Evolutionary conservation across 2,329 filamentous ascomycete species (phyloP).

Genomic region (Phyllosticta paracitricarpa): DNA sequence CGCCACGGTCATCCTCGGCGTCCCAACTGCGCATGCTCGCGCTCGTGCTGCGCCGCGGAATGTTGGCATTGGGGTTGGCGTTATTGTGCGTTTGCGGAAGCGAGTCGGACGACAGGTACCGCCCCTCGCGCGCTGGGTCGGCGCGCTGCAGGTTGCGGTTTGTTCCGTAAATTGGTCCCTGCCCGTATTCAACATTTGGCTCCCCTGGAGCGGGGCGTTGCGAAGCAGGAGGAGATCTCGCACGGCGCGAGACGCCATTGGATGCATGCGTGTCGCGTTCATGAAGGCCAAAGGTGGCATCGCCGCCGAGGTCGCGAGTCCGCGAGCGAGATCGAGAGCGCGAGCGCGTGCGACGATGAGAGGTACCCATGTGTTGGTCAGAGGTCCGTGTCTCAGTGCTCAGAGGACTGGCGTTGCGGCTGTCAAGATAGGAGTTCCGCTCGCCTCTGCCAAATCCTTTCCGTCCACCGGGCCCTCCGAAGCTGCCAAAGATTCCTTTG

Average conservation of each 20-base stretch:
- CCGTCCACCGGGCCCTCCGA: not conserved
- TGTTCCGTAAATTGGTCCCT: not conserved
- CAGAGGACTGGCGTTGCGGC: not conserved
- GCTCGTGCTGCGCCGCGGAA: not conserved
- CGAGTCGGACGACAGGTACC: not conserved
- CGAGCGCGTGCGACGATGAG: not conserved
- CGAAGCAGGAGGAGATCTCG: not conserved
- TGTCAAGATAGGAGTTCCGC: not conserved
- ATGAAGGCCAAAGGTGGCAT: not conserved
- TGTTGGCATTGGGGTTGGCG: not conserved
- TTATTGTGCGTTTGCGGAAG: not conserved
- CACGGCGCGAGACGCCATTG: not conserved
- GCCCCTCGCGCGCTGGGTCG: not conserved
- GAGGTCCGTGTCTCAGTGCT: not conserved
- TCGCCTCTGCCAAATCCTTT: not conserved
- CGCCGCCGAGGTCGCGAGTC: not conserved
- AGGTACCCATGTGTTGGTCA: not conserved
- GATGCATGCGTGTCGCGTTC: not conserved
- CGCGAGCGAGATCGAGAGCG: not conserved
- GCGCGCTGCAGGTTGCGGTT: not conserved
- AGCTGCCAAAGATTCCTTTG: not conserved
- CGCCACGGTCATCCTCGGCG: not conserved
- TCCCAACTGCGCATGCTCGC: not conserved
- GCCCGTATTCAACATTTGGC: not conserved
- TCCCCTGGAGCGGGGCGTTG: not conserved